These are phyloP conservation scores for Rhodotorula glutinis DNA, from an alignment of 1,284 basidiomycete genomes.

Conservation along the genomic window DNA sequence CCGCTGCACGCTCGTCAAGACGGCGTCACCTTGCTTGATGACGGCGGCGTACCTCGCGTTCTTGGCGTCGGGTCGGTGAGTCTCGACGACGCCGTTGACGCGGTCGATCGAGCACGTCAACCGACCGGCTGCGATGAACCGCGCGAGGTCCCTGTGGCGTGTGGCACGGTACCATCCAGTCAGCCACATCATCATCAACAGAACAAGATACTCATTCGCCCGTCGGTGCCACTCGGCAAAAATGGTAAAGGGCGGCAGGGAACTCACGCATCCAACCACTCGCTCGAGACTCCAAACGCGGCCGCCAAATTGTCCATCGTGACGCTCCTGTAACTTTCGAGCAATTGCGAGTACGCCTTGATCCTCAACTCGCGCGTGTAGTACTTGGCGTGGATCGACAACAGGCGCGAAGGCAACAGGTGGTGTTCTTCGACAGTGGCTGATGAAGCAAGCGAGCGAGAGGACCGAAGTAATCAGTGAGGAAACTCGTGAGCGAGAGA, in stretches of 20 bases:
- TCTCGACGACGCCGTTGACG: constrained; percentile 88
- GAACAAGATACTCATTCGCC: too few relatives aligned
- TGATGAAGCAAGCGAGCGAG: constrained; percentile 42
- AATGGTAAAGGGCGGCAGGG: not conserved
- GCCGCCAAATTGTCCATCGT: constrained; percentile 81
- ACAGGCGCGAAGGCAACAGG: constrained; percentile 78
- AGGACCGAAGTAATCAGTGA: too few relatives aligned
- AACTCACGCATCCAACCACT: constrained; percentile 79
- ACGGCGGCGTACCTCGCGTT: constrained; percentile 87
- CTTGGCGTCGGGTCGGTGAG: constrained; percentile 79
- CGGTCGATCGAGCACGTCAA: constrained; percentile 91
- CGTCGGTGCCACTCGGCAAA: too few relatives aligned
- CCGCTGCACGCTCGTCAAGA: constrained; percentile 60
- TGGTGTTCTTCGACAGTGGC: constrained; percentile 84
- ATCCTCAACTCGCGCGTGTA: constrained; percentile 97
- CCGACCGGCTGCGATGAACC: constrained; percentile 87
- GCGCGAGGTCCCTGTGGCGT: constrained; percentile 72
- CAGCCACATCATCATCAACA: too few relatives aligned
- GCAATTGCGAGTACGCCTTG: constrained; percentile 84
- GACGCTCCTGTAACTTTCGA: constrained; percentile 86
- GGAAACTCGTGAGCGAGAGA: too few relatives aligned
- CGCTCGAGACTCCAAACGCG: constrained; percentile 85
- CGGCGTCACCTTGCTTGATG: constrained; percentile 79
- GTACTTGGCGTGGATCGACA: constrained; percentile 81
- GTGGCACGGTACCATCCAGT: too few relatives aligned